A percentile compares a stretch with the other conserved stretches of the same genome.
Conservation (phyloP, 768 basidiomycete genomes). For the Naganishia kalamii region DNA sequence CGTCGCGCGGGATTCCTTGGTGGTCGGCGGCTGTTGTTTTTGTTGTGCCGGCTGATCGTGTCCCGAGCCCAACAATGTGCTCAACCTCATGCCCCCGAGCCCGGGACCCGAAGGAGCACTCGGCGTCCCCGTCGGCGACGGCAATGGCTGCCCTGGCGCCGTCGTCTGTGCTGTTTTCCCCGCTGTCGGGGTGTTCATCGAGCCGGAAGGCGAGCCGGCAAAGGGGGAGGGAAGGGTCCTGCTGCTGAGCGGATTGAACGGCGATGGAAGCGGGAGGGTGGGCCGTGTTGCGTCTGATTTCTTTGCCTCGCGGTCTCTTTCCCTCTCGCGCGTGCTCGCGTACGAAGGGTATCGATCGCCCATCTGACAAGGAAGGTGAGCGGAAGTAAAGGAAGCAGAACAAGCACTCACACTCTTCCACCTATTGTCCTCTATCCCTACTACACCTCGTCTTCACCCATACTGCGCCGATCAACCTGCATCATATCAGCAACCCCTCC, state of each 20-base stretch:
- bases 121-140: slow-evolving; percentile 11
- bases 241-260: slow-evolving; percentile 1
- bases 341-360: too few relatives aligned
- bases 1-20: not conserved
- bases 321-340: slow-evolving; percentile 11
- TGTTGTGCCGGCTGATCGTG: too few relatives aligned
- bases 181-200: not conserved
- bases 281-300: not conserved
- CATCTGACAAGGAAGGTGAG: too few relatives aligned
- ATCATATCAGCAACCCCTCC: too few relatives aligned
- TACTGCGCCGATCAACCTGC: too few relatives aligned
- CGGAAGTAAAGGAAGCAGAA: too few relatives aligned
- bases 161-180: not conserved
- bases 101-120: not conserved
- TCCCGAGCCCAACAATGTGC: not conserved
- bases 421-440: too few relatives aligned
- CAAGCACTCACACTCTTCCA: too few relatives aligned
- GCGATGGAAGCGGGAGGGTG: slow-evolving; percentile 1
- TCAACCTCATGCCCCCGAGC: slow-evolving; percentile 1
- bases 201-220: not conserved
- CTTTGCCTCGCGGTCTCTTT: slow-evolving; percentile 17
- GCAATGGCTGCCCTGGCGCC: not conserved
- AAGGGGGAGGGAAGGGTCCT: slow-evolving; percentile 4
- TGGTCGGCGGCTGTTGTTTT: not conserved
- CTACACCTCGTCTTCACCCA: too few relatives aligned